Evolutionary conservation across 1,284 basidiomycete genomes (phyloP), one percentile per base, ranked within the genome.

Genomic region (Cutaneotrichosporon sp.): DNA sequence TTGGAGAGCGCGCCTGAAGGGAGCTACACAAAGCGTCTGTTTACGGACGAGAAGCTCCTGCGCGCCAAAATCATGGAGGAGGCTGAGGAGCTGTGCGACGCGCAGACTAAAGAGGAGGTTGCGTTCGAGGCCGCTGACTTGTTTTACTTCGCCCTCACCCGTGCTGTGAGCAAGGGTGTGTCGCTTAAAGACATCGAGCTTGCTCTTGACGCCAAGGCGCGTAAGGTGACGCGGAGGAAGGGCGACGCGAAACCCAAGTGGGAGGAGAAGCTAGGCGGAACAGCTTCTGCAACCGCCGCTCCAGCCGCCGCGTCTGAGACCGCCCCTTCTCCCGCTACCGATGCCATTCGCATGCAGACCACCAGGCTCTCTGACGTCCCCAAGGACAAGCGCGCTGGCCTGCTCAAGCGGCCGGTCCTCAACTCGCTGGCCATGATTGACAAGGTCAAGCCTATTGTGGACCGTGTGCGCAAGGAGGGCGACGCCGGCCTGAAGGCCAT

Each of bases 11-110:
- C 93, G 0, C 93, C 92, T 0, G 83, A 86, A 57, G 93, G 90
- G 1, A 92, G 88, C 8, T 99, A 99, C 76, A 98, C 96, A 12
- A 84, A 83, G 50, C 79, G 91, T 41, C 76, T 99, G 22, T 97
- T 98, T 74, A 80, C 81, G 52, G 90, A 97, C 65, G 77, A 85
- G 10, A 81, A 82, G 44, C 79, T 99, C 19, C 79, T 98, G 39
- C 82, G 81, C 47, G 86, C 92, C 47, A 99, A 99, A 78, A 91
- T 99, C 57, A 90, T 89, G 83, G 96, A 99, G 74, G 96, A 99
- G 74, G 96, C 96, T 0, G 90, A 94, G 65, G 96, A 99, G 74
- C 81, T 99, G 12, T 94, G 92, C 66, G 80, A 81, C 24, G 96
- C 96, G 14, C 78, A 84, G 62, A 83, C 83, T 5, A 82, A 83